Conservation (phyloP, 129 eudicot species). For the Pulicaria dysenterica region DNA sequence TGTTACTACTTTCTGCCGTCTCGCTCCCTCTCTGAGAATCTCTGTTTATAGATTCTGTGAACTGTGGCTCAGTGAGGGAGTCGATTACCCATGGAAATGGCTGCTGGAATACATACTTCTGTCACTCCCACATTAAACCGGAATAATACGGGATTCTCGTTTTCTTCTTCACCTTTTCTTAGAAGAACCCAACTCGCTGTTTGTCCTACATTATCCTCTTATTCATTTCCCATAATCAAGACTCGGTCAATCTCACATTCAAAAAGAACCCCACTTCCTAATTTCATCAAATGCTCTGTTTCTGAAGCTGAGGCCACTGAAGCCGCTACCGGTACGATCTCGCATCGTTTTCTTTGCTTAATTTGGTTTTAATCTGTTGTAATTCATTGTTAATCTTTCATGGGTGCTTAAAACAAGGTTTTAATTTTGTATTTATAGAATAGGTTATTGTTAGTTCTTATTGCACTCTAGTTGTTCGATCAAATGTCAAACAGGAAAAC, state of each 20-base stretch:
- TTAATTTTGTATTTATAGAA: background rate
- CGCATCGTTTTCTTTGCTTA: background rate
- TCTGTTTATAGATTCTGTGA: constrained; percentile 32
- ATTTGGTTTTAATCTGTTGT: background rate
- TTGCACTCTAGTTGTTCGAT: constrained; percentile 23
- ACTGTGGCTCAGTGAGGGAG: constrained; percentile 38
- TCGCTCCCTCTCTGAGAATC: constrained; percentile 25
- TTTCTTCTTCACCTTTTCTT: constrained; percentile 47
- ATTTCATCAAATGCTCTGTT: constrained; percentile 67
- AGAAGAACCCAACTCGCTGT: constrained; percentile 45
- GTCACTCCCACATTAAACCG: constrained; percentile 35
- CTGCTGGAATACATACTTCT: constrained; percentile 38
- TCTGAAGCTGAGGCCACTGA: constrained; percentile 59
- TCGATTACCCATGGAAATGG: constrained; percentile 54
- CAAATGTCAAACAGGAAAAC: constrained; percentile 10
- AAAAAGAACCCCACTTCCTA: constrained; percentile 46
- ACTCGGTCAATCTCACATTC: constrained; percentile 22
- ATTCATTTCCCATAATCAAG: constrained; percentile 31
- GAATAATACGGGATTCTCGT: constrained; percentile 26
- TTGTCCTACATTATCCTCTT: constrained; percentile 44
- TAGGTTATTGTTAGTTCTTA: background rate
- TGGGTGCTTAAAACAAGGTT: background rate
- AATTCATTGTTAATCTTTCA: background rate
- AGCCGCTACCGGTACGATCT: constrained; percentile 46
- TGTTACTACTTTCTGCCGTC: constrained; percentile 19